A percentile compares a stretch with the other conserved stretches of the same genome.
Evolutionary conservation across 2,329 filamentous ascomycete species (phyloP).

Genomic region (Nigrospora sphaerica): DNA sequence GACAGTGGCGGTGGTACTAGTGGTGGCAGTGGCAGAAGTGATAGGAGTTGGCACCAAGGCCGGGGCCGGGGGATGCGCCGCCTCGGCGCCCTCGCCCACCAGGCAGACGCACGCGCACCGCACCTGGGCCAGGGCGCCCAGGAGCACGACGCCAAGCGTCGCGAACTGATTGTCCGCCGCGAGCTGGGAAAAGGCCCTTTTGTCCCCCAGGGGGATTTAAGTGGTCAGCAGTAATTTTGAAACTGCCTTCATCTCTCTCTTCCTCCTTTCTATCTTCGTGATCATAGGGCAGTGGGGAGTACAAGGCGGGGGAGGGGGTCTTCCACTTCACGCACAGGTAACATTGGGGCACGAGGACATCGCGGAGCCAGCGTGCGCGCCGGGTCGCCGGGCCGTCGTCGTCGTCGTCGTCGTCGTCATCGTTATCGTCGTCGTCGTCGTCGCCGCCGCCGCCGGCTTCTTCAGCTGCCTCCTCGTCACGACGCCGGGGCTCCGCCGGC

Average conservation of each 20-base stretch:
- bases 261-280: neutral
- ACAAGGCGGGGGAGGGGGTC: too few species aligned
- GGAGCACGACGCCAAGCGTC: constrained; percentile 60
- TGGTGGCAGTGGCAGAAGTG: neutral
- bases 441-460: too few species aligned
- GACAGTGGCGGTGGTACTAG: neutral
- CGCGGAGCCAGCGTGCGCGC: constrained; percentile 31
- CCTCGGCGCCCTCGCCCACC: constrained; percentile 15
- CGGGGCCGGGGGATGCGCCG: neutral
- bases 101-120: constrained; percentile 34
- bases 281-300: too few species aligned
- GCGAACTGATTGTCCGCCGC: constrained; percentile 68
- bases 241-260: neutral
- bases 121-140: constrained; percentile 57
- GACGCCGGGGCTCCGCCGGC: constrained; percentile 22
- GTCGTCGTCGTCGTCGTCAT: neutral
- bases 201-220: too few species aligned
- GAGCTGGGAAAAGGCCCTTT: constrained; percentile 60
- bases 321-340: constrained; percentile 32
- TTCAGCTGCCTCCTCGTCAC: constrained; percentile 20
- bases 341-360: constrained; percentile 30
- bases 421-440: constrained; percentile 2
- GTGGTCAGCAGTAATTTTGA: too few species aligned
- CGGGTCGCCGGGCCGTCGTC: constrained; percentile 6
- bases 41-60: neutral